phyloP scores from a whole-genome alignment of 1,284 basidiomycete genomes.

The Austroboletus novae-zelandiae region DNA sequence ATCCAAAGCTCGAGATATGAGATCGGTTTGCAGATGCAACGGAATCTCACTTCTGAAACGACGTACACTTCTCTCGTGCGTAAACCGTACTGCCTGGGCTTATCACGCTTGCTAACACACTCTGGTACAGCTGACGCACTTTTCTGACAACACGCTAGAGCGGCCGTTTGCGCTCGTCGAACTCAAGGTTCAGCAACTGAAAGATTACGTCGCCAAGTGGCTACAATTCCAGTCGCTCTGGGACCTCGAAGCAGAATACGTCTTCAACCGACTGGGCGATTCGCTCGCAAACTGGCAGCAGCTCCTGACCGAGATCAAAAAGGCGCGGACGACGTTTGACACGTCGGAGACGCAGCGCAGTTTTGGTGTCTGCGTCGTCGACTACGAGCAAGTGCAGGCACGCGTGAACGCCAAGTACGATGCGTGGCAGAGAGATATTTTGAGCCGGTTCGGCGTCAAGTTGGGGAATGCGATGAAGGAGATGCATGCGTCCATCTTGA shows the following conservation, averaged over 20 bases:
- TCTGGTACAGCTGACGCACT: conserved; percentile 64
- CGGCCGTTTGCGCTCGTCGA: conserved; percentile 88
- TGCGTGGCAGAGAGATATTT: conserved; percentile 93
- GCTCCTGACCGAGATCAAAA: conserved; percentile 93
- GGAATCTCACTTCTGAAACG: conserved; percentile 57
- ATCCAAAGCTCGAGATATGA: conserved; percentile 96
- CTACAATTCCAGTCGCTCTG: conserved; percentile 98
- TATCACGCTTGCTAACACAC: background rate
- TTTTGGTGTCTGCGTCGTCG: conserved; percentile 92
- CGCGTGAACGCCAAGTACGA: conserved; percentile 99
- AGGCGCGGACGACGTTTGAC: conserved; percentile 94
- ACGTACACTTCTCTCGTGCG: conserved; percentile 82
- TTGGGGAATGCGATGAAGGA: conserved; percentile 95
- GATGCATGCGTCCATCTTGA: conserved; percentile 88
- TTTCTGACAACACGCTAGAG: conserved; percentile 74
- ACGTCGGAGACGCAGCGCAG: conserved; percentile 91
- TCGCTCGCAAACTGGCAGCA: conserved; percentile 93
- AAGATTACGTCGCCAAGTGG: conserved; percentile 95
- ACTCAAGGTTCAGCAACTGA: conserved; percentile 82
- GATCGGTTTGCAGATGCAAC: conserved; percentile 87
- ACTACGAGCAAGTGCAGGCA: conserved; percentile 97
- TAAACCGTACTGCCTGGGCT: conserved; percentile 5
- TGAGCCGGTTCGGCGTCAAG: conserved; percentile 89
- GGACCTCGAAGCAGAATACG: conserved; percentile 97
- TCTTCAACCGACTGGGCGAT: conserved; percentile 93